Evolutionary conservation across 768 basidiomycete genomes (phyloP), one percentile per base, ranked within the genome.

Genomic region (Boletus subparvulus): DNA sequence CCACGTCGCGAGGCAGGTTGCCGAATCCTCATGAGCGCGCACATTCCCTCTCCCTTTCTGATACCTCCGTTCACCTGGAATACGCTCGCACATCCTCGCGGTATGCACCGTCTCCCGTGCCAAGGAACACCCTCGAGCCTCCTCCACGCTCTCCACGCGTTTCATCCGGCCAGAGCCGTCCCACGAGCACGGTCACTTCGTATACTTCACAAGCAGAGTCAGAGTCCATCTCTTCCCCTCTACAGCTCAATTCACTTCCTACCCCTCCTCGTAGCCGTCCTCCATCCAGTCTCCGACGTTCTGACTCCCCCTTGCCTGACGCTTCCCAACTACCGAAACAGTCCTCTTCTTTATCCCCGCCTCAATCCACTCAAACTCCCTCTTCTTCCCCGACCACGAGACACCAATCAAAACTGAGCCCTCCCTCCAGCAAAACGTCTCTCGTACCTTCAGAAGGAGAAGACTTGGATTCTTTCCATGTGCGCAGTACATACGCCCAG

Each of bases 401-500:
- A 52, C 68, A 64, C 19, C 61, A 54, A 14, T 71, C 73, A 8
- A 70, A 65, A 19, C 52, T 67, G 50, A 76, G 74, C 53, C 62
- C 70, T 6, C 74, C 74, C 2, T 74, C 77, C 14, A 86, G 84
- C 68, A 80, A 81, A 56, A 72, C 75, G 13, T 90, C 89, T 6
- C 77, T 88, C 17, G 81, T 81, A 1, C 88, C 86, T 2, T 87
- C 87, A 6, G 86, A 86, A 62, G 88, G 87, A 28, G 92, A 94
- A 70, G 92, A 94, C 63, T 67, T 83, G 54, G 92, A 94, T 68
- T 82, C 87, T 8, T 90, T 90, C 63, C 87, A 91, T 70, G 88
- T 95, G 8, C 83, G 92, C 40, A 87, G 80, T 57, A 92, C 91
- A 1, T 95, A 98, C 68, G 96, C 94, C 0, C 83, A 90, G 60